Conservation (phyloP, 345 rosid species). For the Gossypium longicalyx region DNA sequence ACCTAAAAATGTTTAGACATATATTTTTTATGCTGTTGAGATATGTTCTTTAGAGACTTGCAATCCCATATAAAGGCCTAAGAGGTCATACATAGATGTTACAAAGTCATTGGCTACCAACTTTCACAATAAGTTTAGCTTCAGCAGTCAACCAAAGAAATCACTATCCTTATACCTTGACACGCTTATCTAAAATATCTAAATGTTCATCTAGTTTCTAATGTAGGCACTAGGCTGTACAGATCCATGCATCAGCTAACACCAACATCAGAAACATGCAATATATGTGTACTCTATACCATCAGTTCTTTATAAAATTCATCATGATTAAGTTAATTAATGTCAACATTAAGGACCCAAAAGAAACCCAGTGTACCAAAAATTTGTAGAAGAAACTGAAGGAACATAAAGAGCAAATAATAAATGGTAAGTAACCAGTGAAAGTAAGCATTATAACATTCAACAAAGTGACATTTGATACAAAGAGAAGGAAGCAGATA, state of each 20-base stretch:
- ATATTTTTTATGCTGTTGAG: too few species aligned
- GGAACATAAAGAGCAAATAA: not conserved
- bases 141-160: not conserved
- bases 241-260: not conserved
- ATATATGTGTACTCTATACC: not conserved
- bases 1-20: not conserved
- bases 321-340: not conserved
- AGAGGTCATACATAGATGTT: not conserved
- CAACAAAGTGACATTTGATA: not conserved
- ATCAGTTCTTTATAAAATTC: not conserved
- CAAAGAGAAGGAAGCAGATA: not conserved
- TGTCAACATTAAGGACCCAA: not conserved
- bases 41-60: not conserved
- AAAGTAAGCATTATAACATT: not conserved
- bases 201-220: not conserved
- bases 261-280: not conserved
- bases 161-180: not conserved
- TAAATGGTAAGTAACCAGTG: not conserved
- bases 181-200: not conserved
- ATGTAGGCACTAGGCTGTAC: not conserved
- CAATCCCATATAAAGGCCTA: not conserved
- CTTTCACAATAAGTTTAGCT: not conserved
- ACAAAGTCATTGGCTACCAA: not conserved
- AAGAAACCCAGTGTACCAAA: not conserved
- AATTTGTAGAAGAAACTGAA: conserved; percentile 2